A percentile compares a stretch with the other conserved stretches of the same genome.
These are phyloP conservation scores for Collybiopsis confluens DNA, from an alignment of 768 basidiomycete genomes.

Conservation along the genomic window DNA sequence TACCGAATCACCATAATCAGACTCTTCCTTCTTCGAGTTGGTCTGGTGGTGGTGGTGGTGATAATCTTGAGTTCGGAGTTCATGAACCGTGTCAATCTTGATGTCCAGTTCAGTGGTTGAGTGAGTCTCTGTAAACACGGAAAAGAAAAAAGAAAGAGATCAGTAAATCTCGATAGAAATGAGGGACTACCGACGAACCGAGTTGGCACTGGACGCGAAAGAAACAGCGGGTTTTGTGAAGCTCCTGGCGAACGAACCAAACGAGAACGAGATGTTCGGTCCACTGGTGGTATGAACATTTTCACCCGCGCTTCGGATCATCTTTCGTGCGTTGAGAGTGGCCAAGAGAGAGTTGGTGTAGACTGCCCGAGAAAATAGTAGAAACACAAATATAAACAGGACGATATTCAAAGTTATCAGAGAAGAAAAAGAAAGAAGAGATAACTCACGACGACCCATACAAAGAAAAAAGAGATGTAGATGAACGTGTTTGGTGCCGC, in stretches of 20 bases:
- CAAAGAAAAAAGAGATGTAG: conserved; percentile 50
- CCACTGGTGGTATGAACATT: conserved; percentile 23
- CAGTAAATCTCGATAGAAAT: neutral
- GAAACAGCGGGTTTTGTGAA: conserved; percentile 4
- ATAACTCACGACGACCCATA: conserved; percentile 40
- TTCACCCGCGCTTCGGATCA: conserved; percentile 29
- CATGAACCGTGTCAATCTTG: conserved; percentile 28
- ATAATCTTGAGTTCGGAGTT: conserved; percentile 9
- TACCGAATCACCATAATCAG: conserved; percentile 1
- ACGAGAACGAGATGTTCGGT: conserved; percentile 13
- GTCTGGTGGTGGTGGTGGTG: neutral
- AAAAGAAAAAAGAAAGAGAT: neutral
- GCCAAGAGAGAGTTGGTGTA: conserved; percentile 52
- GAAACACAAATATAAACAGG: no score
- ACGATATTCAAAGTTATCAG: neutral
- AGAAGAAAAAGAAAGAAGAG: neutral
- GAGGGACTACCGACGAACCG: neutral
- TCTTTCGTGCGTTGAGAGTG: conserved; percentile 44
- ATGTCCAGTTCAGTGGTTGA: conserved; percentile 27
- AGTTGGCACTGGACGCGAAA: neutral
- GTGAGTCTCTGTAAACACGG: neutral
- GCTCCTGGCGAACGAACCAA: neutral
- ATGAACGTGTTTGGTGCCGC: conserved; percentile 32
- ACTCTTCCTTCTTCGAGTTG: neutral
- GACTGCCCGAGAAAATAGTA: no score